Conservation (phyloP, 805 yeast species). For the Wickerhamomyces sydowiorum region DNA sequence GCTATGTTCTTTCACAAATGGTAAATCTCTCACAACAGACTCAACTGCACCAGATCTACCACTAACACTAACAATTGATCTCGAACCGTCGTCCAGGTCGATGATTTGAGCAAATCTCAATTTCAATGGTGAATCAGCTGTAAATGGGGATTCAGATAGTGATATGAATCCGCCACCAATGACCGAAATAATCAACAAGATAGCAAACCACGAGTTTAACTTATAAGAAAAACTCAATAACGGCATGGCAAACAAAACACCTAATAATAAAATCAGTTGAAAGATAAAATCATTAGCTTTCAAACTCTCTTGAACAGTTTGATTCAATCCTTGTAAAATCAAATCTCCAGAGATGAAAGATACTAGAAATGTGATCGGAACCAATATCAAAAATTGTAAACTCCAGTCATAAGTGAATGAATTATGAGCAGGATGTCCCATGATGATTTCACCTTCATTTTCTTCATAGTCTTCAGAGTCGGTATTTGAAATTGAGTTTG, state of each 20-base stretch:
- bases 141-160: slow-evolving; percentile 50
- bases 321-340: slow-evolving; percentile 57
- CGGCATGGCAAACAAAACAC: slow-evolving; percentile 40
- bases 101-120: slow-evolving; percentile 62
- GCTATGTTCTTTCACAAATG: slow-evolving; percentile 44
- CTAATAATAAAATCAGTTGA: slow-evolving; percentile 26
- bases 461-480: slow-evolving; percentile 11
- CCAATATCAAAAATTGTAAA: slow-evolving; percentile 60
- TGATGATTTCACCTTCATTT: slow-evolving; percentile 3
- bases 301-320: slow-evolving; percentile 65
- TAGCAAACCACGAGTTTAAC: slow-evolving; percentile 46
- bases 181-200: slow-evolving; percentile 32
- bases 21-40: slow-evolving; percentile 51
- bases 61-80: slow-evolving; percentile 36
- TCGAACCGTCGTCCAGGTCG: slow-evolving; percentile 31
- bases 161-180: slow-evolving; percentile 33
- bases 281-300: slow-evolving; percentile 35
- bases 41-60: slow-evolving; percentile 47
- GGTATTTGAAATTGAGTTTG: slow-evolving; percentile 12
- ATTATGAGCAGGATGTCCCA: slow-evolving; percentile 18
- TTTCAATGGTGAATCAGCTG: slow-evolving; percentile 59
- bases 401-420: slow-evolving; percentile 76
- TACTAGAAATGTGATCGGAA: slow-evolving; percentile 58
- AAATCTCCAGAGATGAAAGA: slow-evolving; percentile 47
- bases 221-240: slow-evolving; percentile 66